These are phyloP conservation scores for Helotiales sp. DNA, from an alignment of 2,329 filamentous ascomycete species.

Conservation along the genomic window DNA sequence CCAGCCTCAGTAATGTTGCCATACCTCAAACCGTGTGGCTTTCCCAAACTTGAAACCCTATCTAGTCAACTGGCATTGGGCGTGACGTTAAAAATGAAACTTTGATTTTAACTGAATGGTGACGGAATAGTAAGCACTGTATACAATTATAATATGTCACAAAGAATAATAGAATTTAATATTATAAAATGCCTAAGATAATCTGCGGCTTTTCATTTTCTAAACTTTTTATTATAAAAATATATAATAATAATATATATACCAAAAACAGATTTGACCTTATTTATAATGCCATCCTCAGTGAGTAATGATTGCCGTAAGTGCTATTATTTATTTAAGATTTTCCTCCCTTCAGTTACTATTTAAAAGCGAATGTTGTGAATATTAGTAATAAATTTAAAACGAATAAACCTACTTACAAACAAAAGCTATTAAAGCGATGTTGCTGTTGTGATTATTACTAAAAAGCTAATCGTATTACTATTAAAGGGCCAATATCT, in stretches of 20 bases:
- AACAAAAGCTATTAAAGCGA: slow-evolving; percentile 12
- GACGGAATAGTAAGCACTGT: not conserved
- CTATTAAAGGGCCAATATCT: slow-evolving; percentile 7
- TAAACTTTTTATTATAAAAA: no score
- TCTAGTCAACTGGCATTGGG: not conserved
- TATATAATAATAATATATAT: not conserved
- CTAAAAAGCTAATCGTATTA: slow-evolving; percentile 12
- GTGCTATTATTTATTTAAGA: slow-evolving; percentile 15
- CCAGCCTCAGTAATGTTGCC: not conserved
- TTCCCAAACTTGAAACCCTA: not conserved
- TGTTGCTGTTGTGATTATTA: slow-evolving; percentile 13
- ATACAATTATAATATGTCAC: not conserved
- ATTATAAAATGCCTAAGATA: no score
- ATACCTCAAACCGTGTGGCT: not conserved
- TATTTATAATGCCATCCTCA: slow-evolving; percentile 12
- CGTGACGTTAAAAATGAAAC: not conserved
- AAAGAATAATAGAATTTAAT: no score
- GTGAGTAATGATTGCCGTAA: slow-evolving; percentile 9
- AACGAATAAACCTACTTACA: not conserved
- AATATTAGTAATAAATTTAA: not conserved
- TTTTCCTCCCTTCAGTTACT: not conserved
- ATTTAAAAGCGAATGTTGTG: slow-evolving; percentile 13
- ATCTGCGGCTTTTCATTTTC: no score
- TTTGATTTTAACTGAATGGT: no score
- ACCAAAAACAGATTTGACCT: not conserved